These are phyloP conservation scores for Globisporangium yorkense DNA, from an alignment of 352 stramenopile genomes.

Conservation along the genomic window DNA sequence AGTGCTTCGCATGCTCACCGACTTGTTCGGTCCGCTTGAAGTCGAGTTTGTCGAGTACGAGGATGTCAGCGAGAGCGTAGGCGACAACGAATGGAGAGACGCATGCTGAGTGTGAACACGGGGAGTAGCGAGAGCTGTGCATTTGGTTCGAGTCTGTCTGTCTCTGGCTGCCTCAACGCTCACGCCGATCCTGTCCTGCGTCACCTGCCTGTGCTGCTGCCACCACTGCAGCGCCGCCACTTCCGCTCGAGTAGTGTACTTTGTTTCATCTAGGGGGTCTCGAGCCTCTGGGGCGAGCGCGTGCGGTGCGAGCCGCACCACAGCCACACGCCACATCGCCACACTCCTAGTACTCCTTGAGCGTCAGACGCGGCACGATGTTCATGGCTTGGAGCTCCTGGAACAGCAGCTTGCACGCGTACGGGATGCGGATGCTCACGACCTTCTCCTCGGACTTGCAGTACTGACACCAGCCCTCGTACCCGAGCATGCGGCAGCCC, in stretches of 20 bases:
- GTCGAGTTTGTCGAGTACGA: conserved; percentile 59
- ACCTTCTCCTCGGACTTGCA: conserved; percentile 98
- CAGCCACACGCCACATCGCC: neutral
- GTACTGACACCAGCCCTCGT: conserved; percentile 98
- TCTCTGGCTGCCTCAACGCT: neutral
- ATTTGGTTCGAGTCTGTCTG: neutral
- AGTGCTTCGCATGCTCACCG: conserved; percentile 44
- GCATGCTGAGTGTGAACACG: neutral
- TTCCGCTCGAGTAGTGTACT: conserved; percentile 8
- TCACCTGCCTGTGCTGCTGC: neutral
- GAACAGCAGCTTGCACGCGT: conserved; percentile 99
- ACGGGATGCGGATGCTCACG: conserved; percentile 96
- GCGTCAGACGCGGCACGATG: conserved; percentile 95
- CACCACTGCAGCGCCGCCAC: neutral
- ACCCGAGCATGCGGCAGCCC: conserved; percentile 96
- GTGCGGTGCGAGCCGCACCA: neutral
- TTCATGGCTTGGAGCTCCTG: conserved; percentile 99
- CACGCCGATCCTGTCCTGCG: neutral
- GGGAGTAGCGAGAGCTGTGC: neutral
- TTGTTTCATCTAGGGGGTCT: conserved; percentile 4
- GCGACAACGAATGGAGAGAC: neutral
- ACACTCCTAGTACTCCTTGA: conserved; percentile 88
- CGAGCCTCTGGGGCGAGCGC: neutral
- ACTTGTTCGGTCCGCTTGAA: conserved; percentile 23
- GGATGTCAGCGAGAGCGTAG: neutral